phyloP scores from a whole-genome alignment of 2,329 filamentous ascomycete species.

The Cadophora sp. region DNA sequence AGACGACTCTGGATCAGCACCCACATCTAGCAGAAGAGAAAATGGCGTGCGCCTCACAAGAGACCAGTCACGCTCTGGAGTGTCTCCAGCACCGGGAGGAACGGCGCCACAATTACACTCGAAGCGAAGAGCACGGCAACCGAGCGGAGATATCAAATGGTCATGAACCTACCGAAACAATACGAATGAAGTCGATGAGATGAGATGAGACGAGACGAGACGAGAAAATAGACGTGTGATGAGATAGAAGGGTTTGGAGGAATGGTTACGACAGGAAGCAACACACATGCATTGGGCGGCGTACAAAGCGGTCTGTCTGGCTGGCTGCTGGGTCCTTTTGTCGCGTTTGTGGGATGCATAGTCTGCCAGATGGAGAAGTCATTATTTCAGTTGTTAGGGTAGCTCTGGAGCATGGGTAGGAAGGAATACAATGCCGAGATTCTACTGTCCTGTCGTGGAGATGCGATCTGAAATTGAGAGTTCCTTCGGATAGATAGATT shows the following conservation, averaged over 20 bases:
- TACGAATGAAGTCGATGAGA: neutral
- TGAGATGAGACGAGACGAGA: constrained; percentile 1
- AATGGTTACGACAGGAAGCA: neutral
- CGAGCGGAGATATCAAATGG: constrained; percentile 45
- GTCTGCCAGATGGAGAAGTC: neutral
- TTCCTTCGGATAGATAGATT: neutral
- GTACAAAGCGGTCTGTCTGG: constrained; percentile 12
- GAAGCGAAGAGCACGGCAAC: constrained; percentile 40
- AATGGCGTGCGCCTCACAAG: constrained; percentile 31
- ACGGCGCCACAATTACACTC: constrained; percentile 39
- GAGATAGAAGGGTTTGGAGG: constrained; percentile 1
- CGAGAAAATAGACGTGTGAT: constrained; percentile 3
- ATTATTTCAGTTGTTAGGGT: neutral
- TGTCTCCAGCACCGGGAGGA: constrained; percentile 26
- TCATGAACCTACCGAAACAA: constrained; percentile 32
- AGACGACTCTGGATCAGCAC: constrained; percentile 31
- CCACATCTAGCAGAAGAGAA: constrained; percentile 30
- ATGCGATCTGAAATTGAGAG: neutral
- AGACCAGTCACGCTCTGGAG: constrained; percentile 34
- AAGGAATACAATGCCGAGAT: constrained; percentile 13
- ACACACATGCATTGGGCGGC: constrained; percentile 20
- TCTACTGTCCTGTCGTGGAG: neutral
- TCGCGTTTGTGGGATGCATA: constrained; percentile 1
- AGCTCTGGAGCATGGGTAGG: neutral
- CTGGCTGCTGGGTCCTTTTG: constrained; percentile 3